Evolutionary conservation across 1,284 basidiomycete genomes (phyloP).

Genomic region (Puccinia novopanici): DNA sequence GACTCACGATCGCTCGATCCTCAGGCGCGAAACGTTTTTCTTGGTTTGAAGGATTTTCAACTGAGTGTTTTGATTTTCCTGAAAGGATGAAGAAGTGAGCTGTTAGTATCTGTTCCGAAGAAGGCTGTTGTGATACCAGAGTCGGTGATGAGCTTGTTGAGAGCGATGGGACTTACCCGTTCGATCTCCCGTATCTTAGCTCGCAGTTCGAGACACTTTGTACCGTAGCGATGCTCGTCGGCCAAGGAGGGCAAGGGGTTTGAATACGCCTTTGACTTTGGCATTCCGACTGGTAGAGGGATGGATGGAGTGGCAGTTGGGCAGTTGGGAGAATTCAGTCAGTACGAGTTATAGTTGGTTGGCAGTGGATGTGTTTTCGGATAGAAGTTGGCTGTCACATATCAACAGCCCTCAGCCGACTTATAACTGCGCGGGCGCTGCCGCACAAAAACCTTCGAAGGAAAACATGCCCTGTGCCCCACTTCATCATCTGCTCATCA

Average conservation of each 20-base stretch:
- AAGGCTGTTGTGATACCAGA: neutral
- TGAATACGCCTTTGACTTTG: constrained; percentile 46
- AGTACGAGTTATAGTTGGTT: no score
- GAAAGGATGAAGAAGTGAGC: neutral
- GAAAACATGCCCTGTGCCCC: no score
- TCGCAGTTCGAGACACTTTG: constrained; percentile 38
- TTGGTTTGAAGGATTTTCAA: constrained; percentile 43
- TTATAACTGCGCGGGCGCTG: no score
- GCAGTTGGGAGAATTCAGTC: no score
- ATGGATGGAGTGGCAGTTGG: no score
- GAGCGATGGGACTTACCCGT: constrained; percentile 26
- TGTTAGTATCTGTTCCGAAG: neutral
- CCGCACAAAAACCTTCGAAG: no score
- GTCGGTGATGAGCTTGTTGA: neutral
- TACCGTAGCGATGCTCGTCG: constrained; percentile 45
- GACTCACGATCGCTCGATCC: constrained; percentile 42
- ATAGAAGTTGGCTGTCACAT: no score
- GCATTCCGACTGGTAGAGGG: constrained; percentile 42
- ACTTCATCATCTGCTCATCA: no score
- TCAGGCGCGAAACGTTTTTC: constrained; percentile 40
- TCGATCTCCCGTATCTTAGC: constrained; percentile 45
- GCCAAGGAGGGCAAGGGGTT: constrained; percentile 41
- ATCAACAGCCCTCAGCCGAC: no score
- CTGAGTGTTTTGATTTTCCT: constrained; percentile 45
- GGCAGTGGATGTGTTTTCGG: no score